A percentile compares a stretch with the other conserved stretches of the same genome.
Evolutionary conservation across 2,329 filamentous ascomycete species (phyloP).

Genomic region (Penicillium sp.): DNA sequence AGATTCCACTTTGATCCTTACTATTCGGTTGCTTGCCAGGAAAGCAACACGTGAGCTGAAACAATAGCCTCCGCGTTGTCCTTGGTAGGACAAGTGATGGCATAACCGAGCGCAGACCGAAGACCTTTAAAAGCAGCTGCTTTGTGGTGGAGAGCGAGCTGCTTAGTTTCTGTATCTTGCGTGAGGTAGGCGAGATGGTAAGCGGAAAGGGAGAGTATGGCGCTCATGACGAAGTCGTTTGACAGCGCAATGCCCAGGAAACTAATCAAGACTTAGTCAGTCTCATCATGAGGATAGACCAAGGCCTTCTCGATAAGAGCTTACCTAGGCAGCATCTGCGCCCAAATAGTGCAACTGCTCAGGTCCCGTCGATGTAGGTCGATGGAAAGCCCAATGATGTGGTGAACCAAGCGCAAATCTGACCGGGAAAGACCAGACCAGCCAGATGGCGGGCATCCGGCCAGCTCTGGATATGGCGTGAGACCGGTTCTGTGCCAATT

Average conservation of each 20-base stretch:
- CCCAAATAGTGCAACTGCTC: conserved; percentile 89
- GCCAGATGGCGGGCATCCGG: conserved; percentile 75
- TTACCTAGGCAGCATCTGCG: conserved; percentile 88
- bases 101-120: conserved; percentile 64
- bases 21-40: conserved; percentile 97
- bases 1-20: conserved; percentile 55
- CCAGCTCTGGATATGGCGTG: conserved; percentile 83
- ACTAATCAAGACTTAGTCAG: conserved; percentile 52
- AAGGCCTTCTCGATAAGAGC: conserved; percentile 41
- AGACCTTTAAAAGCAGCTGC: conserved; percentile 84
- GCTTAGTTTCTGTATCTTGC: conserved; percentile 81
- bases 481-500: conserved; percentile 83
- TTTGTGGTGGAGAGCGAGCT: conserved; percentile 87
- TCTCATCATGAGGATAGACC: not conserved
- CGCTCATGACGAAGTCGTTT: conserved; percentile 90
- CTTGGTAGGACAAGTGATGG: conserved; percentile 81
- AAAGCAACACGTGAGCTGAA: conserved; percentile 87
- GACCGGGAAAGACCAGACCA: conserved; percentile 75
- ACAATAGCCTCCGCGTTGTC: conserved; percentile 90
- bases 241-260: conserved; percentile 82
- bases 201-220: conserved; percentile 90
- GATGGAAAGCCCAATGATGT: conserved; percentile 83
- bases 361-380: conserved; percentile 79
- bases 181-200: conserved; percentile 91
- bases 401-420: conserved; percentile 87